These are phyloP conservation scores for Zoysia matrella DNA, from an alignment of 202 grass and related monocot species.

Conservation along the genomic window DNA sequence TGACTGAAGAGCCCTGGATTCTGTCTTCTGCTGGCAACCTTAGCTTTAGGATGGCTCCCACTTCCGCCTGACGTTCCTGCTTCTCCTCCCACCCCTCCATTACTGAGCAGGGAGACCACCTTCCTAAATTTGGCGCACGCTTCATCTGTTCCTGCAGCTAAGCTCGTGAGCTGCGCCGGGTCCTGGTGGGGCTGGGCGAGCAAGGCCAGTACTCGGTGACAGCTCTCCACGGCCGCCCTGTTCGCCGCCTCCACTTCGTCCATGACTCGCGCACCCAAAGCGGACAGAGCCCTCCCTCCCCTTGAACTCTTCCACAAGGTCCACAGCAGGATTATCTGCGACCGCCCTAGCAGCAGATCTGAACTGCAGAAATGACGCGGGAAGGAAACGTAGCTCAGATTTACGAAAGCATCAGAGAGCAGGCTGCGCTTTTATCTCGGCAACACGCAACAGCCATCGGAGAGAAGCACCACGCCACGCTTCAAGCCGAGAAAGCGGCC, in stretches of 20 bases:
- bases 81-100: constrained; percentile 24
- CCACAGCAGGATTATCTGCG: constrained; percentile 40
- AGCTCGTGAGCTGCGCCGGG: constrained; percentile 52
- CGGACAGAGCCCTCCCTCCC: background rate
- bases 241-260: constrained; percentile 89
- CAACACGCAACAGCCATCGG: constrained; percentile 13
- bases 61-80: constrained; percentile 18
- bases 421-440: background rate
- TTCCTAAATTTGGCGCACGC: constrained; percentile 81
- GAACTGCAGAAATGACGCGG: constrained; percentile 11
- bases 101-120: constrained; percentile 67
- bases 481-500: background rate
- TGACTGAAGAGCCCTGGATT: constrained; percentile 48
- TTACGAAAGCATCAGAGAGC: constrained; percentile 18
- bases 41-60: constrained; percentile 64
- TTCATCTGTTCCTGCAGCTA: constrained; percentile 68
- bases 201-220: constrained; percentile 71
- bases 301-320: constrained; percentile 7
- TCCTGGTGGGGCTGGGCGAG: constrained; percentile 66
- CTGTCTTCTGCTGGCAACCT: constrained; percentile 53
- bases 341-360: constrained; percentile 56
- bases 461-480: background rate
- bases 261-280: constrained; percentile 40
- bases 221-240: constrained; percentile 81
- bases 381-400: constrained; percentile 27